Base-by-base conservation (phyloP, 1,284 basidiomycete genomes). In the Sphagnurus paluster region DNA sequence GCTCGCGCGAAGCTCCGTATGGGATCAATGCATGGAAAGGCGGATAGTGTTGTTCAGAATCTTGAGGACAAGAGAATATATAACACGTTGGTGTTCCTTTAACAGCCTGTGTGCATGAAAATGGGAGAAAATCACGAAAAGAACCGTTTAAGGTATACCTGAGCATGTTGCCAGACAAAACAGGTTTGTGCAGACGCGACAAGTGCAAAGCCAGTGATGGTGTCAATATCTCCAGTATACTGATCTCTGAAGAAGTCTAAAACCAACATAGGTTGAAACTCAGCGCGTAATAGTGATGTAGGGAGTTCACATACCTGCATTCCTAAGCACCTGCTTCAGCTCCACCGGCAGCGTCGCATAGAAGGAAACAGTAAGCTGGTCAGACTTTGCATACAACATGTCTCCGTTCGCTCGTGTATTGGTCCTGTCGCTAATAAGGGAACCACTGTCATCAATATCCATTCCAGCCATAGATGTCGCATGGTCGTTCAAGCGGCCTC, bases 141-240 rank as follows among this genome's bases (percentile, higher is more conserved):
- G 30, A 20, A 38, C n/a, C n/a, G 39, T 26, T 24, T 8, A 5
- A n/a, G 39, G 36, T 42, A 53, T 48, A 80, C 80, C 59, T 86
- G 80, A 34, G 82, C 75, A 68, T 89, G 82, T 54, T 88, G 84
- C 88, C 88, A 91, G 26, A 90, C 84, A 63, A 87, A 91, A 61
- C 87, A 89, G 7, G 85, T 88, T 54, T 79, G 75, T 10, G 72
- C 66, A 32, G 88, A 89, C 21, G 80, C 78, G 24, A 90, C 77
- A 29, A 90, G 74, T 5, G 86, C 82, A 60, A 86, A 90, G 7
- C 86, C 85, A 16, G 86, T 87, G 38, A 72, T 46, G 7, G 77
- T 75, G 59, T 91, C 88, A 17, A 90, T 77, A 37, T 77, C 78
- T 26, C 87, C 89, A 5, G 79, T 76, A 49, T 84, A 90, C 7